phyloP scores from a whole-genome alignment of 2,329 filamentous ascomycete species.

The Aspergillus sp. region DNA sequence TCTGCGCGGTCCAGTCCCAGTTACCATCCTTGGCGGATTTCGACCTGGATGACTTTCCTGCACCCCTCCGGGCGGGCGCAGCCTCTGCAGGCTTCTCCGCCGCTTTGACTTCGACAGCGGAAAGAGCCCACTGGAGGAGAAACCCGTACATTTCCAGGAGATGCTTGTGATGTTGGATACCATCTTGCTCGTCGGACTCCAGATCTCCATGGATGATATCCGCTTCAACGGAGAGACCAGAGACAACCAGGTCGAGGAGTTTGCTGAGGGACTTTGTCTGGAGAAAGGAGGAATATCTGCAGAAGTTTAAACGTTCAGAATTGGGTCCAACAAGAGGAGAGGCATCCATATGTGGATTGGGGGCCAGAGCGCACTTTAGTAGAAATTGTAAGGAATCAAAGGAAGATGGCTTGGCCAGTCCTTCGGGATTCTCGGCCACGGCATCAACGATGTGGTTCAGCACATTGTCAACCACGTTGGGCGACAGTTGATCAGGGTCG shows the following conservation, averaged over 20 bases:
- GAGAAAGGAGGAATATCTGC: slow-evolving; percentile 77
- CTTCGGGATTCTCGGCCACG: slow-evolving; percentile 87
- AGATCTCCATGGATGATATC: slow-evolving; percentile 82
- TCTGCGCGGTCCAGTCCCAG: slow-evolving; percentile 87
- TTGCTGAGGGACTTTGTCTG: slow-evolving; percentile 85
- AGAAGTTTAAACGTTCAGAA: slow-evolving; percentile 63
- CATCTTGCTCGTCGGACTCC: slow-evolving; percentile 88
- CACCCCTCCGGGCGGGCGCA: slow-evolving; percentile 69
- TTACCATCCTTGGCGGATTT: slow-evolving; percentile 68
- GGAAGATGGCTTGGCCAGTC: slow-evolving; percentile 71
- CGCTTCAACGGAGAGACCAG: slow-evolving; percentile 78
- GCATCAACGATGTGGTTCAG: slow-evolving; percentile 91
- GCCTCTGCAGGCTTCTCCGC: slow-evolving; percentile 80
- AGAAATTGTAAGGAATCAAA: slow-evolving; percentile 96
- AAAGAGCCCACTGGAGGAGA: slow-evolving; percentile 89
- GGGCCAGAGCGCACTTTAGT: slow-evolving; percentile 80
- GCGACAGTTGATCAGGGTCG: slow-evolving; percentile 79
- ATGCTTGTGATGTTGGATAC: slow-evolving; percentile 81
- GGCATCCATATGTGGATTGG: slow-evolving; percentile 33
- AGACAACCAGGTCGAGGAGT: slow-evolving; percentile 86
- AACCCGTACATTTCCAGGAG: slow-evolving; percentile 93
- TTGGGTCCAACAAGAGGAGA: slow-evolving; percentile 46
- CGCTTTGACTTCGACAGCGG: slow-evolving; percentile 89
- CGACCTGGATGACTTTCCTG: slow-evolving; percentile 72
- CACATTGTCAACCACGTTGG: slow-evolving; percentile 75